Base-by-base conservation (phyloP, 352 stramenopile genomes). In the Globisporangium viniferum region DNA sequence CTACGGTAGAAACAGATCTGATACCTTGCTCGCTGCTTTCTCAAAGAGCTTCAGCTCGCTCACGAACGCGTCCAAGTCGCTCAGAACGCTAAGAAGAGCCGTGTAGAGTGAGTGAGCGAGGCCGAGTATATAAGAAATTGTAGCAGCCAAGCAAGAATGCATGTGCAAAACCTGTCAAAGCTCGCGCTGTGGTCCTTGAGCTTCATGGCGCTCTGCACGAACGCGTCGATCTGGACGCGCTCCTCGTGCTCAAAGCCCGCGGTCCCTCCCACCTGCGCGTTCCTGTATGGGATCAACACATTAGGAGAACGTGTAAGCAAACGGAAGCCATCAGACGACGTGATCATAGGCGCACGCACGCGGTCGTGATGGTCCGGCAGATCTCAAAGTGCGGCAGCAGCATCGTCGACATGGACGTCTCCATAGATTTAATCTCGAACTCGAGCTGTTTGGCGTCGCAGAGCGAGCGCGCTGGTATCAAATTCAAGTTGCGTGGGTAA, bases 301-400 rank as follows among this genome's bases (percentile, higher is more conserved):
- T 54, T 59, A 15, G 31, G 31, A 49, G 8, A n/a, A 59, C 9
- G 58, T 20, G 39, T 22, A 12, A 5, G 2, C 3, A 36, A 22
- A 39, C 24, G 3, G 8, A 27, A n/a, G 12, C 1, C 41, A 59
- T n/a, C 33, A 39, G 8, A 58, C 6, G 31, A 44, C 2, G 58
- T 9, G 27, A 54, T 0, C 2, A 9, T 8, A 55, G n/a, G 4
- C 8, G 35, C 8, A 56, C 73, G 46, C 75, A 91, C 82, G 82
- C 80, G 31, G 74, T 86, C 9, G 70, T 73, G 63, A 91, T 89
- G 0, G 82, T 86, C 10, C 68, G 69, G 59, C 79, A 88, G 56
- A 86, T 84, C 35, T 88, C 80, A 51, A 86, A 70, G 46, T 91
- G 82, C 0, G 75, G 75, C 24, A 76, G 44, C 33, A 91, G 66